These are phyloP conservation scores for Penicillium sp. DNA, from an alignment of 2,329 filamentous ascomycete species.

Conservation along the genomic window DNA sequence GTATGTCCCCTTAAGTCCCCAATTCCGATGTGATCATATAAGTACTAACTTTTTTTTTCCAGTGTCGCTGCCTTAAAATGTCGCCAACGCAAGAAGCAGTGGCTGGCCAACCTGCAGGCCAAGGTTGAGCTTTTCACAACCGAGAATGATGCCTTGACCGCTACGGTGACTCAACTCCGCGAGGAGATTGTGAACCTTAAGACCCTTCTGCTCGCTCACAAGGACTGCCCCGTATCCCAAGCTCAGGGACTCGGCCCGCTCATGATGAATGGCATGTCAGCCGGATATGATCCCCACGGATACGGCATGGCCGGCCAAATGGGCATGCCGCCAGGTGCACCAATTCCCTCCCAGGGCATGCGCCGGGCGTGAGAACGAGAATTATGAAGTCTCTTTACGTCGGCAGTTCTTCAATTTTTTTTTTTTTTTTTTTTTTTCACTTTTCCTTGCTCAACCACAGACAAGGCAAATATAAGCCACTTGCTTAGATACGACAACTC, in stretches of 20 bases:
- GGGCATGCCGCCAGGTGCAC: constrained; percentile 41
- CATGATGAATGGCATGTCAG: constrained; percentile 42
- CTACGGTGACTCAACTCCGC: constrained; percentile 78
- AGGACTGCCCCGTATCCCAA: constrained; percentile 91
- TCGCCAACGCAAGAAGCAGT: constrained; percentile 97
- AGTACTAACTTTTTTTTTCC: constrained; percentile 25
- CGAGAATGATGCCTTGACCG: constrained; percentile 84
- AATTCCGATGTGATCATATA: background rate
- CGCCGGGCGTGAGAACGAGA: constrained; percentile 25
- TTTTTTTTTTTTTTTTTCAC: background rate
- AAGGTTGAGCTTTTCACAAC: constrained; percentile 92
- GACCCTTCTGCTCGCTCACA: constrained; percentile 87
- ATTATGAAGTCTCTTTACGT: constrained; percentile 2
- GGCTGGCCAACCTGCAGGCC: constrained; percentile 88
- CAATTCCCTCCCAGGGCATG: constrained; percentile 39
- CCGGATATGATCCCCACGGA: constrained; percentile 43
- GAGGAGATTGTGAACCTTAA: constrained; percentile 96
- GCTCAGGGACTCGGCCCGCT: constrained; percentile 66
- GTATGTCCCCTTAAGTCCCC: constrained; percentile 52
- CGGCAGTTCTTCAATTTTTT: constrained; percentile 8
- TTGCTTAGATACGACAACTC: constrained; percentile 18
- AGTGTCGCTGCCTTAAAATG: constrained; percentile 97
- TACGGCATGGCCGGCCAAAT: constrained; percentile 45
- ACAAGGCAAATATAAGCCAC: constrained; percentile 3
- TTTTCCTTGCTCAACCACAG: constrained; percentile 11